Conservation (phyloP, 192 early-diverging fungal species). For the Coemansia sp. region DNA sequence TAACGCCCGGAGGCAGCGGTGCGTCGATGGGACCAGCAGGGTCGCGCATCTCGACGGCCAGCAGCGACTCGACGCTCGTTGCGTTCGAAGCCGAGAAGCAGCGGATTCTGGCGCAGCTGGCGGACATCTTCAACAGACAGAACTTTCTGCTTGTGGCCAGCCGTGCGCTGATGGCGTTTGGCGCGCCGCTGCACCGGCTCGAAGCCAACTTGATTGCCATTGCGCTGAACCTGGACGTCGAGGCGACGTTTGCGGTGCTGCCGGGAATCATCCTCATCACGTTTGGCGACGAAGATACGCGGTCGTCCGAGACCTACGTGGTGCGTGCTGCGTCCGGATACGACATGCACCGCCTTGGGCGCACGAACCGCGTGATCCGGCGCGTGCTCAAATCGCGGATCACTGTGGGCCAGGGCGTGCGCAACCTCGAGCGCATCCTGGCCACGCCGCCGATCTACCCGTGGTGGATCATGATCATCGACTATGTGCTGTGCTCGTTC, state of each 20-base stretch:
- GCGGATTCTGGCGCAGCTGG: constrained; percentile 57
- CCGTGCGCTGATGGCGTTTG: constrained; percentile 68
- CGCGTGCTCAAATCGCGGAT: constrained; percentile 64
- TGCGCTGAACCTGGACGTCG: constrained; percentile 62
- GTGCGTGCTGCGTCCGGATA: constrained; percentile 60
- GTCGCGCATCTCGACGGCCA: constrained; percentile 32
- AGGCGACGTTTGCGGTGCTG: constrained; percentile 65
- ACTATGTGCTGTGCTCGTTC: constrained; percentile 60
- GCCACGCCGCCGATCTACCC: constrained; percentile 58
- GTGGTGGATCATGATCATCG: constrained; percentile 59
- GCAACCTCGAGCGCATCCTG: constrained; percentile 62
- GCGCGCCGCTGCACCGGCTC: constrained; percentile 66
- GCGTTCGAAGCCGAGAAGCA: constrained; percentile 47
- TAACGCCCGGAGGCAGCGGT: background rate
- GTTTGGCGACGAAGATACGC: constrained; percentile 70
- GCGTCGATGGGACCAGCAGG: constrained; percentile 10
- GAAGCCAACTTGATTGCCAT: constrained; percentile 65
- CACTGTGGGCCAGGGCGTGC: constrained; percentile 64
- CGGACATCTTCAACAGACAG: constrained; percentile 69
- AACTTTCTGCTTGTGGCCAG: constrained; percentile 64
- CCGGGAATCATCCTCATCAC: constrained; percentile 73
- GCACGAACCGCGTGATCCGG: constrained; percentile 65
- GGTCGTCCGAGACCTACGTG: constrained; percentile 74
- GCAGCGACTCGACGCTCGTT: constrained; percentile 30
- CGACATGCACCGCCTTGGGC: constrained; percentile 68